phyloP scores from a whole-genome alignment of 768 basidiomycete species.

The Lactifluus hygrophoroides region DNA sequence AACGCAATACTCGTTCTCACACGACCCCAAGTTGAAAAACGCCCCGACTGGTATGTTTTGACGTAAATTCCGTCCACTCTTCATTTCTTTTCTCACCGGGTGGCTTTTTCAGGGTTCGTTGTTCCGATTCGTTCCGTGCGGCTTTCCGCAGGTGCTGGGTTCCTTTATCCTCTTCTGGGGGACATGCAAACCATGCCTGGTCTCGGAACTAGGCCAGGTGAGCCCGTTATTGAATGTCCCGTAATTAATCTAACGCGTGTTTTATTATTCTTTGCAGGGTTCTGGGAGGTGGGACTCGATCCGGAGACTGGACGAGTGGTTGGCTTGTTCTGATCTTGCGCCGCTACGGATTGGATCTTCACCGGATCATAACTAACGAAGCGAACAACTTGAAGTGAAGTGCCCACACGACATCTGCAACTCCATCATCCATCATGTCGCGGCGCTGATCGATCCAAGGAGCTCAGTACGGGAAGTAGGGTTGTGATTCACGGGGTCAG shows the following conservation, averaged over 20 bases:
- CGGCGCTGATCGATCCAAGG: not conserved
- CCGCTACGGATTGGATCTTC: slow-evolving; percentile 21
- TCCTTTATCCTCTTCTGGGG: slow-evolving; percentile 91
- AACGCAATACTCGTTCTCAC: slow-evolving; percentile 96
- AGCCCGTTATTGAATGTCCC: not conserved
- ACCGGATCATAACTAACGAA: slow-evolving; percentile 26
- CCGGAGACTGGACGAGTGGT: slow-evolving; percentile 71
- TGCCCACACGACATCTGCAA: not conserved
- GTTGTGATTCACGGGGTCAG: not conserved
- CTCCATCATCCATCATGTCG: not conserved
- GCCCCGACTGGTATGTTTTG: slow-evolving; percentile 60
- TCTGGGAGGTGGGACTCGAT: slow-evolving; percentile 87
- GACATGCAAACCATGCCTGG: slow-evolving; percentile 99
- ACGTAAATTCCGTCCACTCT: slow-evolving; percentile 7
- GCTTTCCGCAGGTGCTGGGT: slow-evolving; percentile 88
- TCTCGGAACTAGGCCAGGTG: slow-evolving; percentile 82
- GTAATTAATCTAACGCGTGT: slow-evolving; percentile 11
- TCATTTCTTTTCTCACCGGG: not conserved
- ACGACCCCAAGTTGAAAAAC: slow-evolving; percentile 85
- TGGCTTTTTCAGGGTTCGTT: slow-evolving; percentile 58
- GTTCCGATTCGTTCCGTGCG: slow-evolving; percentile 85
- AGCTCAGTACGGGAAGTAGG: not conserved
- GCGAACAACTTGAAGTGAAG: not conserved
- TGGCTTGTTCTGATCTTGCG: slow-evolving; percentile 63
- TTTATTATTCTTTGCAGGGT: slow-evolving; percentile 38